These are phyloP conservation scores for Podaxis sp. DNA, from an alignment of 768 basidiomycete genomes.

Conservation along the genomic window DNA sequence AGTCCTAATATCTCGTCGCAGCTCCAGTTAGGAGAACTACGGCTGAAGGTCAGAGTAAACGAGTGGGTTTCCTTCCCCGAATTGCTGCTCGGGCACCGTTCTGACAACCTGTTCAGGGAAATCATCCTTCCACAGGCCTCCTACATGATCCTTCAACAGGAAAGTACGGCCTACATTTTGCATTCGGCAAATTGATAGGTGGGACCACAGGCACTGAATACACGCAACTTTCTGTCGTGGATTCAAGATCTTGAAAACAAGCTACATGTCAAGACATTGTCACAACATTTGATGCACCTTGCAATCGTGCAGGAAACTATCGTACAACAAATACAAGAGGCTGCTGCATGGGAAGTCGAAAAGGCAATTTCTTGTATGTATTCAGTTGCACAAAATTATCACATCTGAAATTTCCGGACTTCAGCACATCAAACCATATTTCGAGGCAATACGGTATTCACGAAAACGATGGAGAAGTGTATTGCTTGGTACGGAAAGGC, in stretches of 20 bases:
- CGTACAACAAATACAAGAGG: constrained; percentile 67
- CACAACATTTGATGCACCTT: constrained; percentile 63
- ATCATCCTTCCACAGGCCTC: constrained; percentile 70
- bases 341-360: constrained; percentile 71
- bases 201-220: constrained; percentile 22
- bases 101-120: constrained; percentile 48
- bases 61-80: constrained; percentile 50
- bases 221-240: constrained; percentile 73
- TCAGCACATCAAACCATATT: constrained; percentile 80
- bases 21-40: constrained; percentile 72
- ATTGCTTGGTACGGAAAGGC: constrained; percentile 81
- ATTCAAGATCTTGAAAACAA: constrained; percentile 69
- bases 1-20: constrained; percentile 44
- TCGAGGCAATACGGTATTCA: constrained; percentile 64
- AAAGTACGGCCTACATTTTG: constrained; percentile 28
- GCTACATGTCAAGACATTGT: constrained; percentile 63
- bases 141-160: constrained; percentile 63
- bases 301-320: constrained; percentile 67
- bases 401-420: not conserved
- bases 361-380: constrained; percentile 58
- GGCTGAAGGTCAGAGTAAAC: constrained; percentile 69
- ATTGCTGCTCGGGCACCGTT: not conserved
- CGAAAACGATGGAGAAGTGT: constrained; percentile 75
- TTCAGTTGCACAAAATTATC: not conserved
- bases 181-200: not conserved